phyloP scores from a whole-genome alignment of 2,329 filamentous ascomycete species.

The Exophiala oligosperma region DNA sequence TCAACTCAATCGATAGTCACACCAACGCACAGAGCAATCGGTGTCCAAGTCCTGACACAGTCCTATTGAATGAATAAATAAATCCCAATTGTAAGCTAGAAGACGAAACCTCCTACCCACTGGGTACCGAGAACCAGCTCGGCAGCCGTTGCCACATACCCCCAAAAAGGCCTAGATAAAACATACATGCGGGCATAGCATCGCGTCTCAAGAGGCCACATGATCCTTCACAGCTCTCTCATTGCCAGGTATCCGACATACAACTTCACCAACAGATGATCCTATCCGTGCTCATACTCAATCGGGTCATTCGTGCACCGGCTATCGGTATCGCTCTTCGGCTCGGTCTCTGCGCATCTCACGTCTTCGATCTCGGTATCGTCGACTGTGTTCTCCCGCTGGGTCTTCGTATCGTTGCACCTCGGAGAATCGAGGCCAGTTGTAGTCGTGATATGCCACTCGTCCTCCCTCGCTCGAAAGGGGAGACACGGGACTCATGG shows the following conservation, averaged over 20 bases:
- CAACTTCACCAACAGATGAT: too few species aligned
- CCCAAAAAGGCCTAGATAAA: background rate
- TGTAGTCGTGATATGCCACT: conserved; percentile 13
- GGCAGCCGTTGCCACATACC: background rate
- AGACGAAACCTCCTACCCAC: background rate
- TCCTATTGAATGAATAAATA: background rate
- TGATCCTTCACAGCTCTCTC: too few species aligned
- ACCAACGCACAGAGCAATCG: background rate
- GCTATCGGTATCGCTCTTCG: background rate
- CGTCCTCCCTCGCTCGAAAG: background rate
- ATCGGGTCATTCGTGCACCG: background rate
- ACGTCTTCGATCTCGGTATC: conserved; percentile 18
- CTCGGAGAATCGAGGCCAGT: conserved; percentile 22
- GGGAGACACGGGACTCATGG: conserved; percentile 8
- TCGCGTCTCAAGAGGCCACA: too few species aligned
- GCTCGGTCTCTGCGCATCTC: conserved; percentile 1
- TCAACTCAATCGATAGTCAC: background rate
- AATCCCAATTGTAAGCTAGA: background rate
- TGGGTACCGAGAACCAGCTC: background rate
- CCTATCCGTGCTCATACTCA: background rate
- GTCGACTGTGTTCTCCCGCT: conserved; percentile 17
- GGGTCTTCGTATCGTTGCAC: conserved; percentile 13
- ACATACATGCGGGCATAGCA: too few species aligned
- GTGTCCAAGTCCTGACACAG: background rate
- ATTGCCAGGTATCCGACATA: too few species aligned